Conservation (phyloP, 2,329 filamentous ascomycete species). For the Leptographium radiaticola region DNA sequence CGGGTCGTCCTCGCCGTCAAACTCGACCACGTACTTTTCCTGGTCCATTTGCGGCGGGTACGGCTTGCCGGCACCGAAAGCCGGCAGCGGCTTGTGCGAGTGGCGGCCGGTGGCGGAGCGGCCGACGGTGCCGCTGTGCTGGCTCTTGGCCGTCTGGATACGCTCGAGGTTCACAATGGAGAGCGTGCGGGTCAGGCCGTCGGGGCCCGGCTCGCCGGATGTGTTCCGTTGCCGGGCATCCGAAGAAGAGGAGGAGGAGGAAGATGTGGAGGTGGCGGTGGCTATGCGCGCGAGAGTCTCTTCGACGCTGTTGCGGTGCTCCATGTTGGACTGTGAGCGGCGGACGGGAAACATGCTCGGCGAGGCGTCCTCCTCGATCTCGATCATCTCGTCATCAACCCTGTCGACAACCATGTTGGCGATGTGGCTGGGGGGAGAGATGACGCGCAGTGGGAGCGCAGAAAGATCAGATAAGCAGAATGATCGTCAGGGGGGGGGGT, state of each 20-base stretch:
- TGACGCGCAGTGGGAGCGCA: background rate
- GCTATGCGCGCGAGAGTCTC: constrained; percentile 42
- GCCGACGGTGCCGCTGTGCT: constrained; percentile 63
- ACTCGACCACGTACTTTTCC: constrained; percentile 69
- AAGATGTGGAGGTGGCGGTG: constrained; percentile 33
- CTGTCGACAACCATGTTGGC: constrained; percentile 30
- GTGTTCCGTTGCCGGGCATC: constrained; percentile 25
- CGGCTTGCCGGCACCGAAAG: constrained; percentile 61
- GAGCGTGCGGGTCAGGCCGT: constrained; percentile 44
- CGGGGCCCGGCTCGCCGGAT: constrained; percentile 19
- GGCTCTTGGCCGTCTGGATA: constrained; percentile 57
- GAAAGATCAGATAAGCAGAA: background rate
- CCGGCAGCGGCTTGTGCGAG: constrained; percentile 47
- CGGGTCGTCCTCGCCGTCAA: constrained; percentile 72
- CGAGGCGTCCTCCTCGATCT: constrained; percentile 40
- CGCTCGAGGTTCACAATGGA: constrained; percentile 56
- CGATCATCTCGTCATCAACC: constrained; percentile 39
- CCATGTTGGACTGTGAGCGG: constrained; percentile 15
- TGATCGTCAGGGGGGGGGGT: too few relatives aligned
- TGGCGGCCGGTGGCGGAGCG: constrained; percentile 26
- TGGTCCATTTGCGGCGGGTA: constrained; percentile 55
- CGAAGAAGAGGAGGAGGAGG: constrained; percentile 30
- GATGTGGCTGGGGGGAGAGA: background rate
- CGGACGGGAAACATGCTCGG: constrained; percentile 19
- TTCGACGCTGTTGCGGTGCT: constrained; percentile 29